Percentiles rank a stretch among this genome's conserved stretches.
These are phyloP conservation scores for Saposhnikovia divaricata DNA, from an alignment of 129 eudicot species.

Conservation along the genomic window DNA sequence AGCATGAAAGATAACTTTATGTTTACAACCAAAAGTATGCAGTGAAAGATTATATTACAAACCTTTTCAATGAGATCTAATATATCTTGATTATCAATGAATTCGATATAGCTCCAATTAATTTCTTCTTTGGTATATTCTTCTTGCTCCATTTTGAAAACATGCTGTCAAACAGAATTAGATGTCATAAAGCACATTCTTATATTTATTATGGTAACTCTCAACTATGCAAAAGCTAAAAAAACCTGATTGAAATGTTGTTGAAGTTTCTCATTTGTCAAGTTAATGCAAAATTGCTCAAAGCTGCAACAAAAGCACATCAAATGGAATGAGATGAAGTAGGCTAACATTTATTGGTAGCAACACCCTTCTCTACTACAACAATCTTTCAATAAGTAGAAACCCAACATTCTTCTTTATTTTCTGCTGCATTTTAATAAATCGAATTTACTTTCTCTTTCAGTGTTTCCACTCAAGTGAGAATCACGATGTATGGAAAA, in stretches of 20 bases:
- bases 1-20: neutral
- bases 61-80: slow-evolving; percentile 99
- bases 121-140: slow-evolving; percentile 97
- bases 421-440: neutral
- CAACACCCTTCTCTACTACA: neutral
- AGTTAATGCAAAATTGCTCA: slow-evolving; percentile 97
- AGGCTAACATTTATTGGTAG: slow-evolving; percentile 3
- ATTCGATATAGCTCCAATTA: slow-evolving; percentile 97
- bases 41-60: slow-evolving; percentile 13
- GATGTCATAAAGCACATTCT: neutral
- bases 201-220: neutral
- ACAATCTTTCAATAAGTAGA: neutral
- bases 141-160: slow-evolving; percentile 99
- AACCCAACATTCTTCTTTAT: too few relatives aligned
- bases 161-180: slow-evolving; percentile 64
- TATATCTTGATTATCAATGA: slow-evolving; percentile 90
- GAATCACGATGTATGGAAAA: neutral
- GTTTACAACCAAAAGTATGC: slow-evolving; percentile 6
- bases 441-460: neutral
- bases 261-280: slow-evolving; percentile 99
- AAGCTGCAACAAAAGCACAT: slow-evolving; percentile 49
- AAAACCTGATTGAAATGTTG: slow-evolving; percentile 99
- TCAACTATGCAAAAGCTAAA: slow-evolving; percentile 8
- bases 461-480: neutral
- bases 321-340: slow-evolving; percentile 4